A percentile compares a stretch with the other conserved stretches of the same genome.
These are phyloP conservation scores for Sherardia arvensis DNA, from an alignment of 257 asterid genomes.

Conservation along the genomic window DNA sequence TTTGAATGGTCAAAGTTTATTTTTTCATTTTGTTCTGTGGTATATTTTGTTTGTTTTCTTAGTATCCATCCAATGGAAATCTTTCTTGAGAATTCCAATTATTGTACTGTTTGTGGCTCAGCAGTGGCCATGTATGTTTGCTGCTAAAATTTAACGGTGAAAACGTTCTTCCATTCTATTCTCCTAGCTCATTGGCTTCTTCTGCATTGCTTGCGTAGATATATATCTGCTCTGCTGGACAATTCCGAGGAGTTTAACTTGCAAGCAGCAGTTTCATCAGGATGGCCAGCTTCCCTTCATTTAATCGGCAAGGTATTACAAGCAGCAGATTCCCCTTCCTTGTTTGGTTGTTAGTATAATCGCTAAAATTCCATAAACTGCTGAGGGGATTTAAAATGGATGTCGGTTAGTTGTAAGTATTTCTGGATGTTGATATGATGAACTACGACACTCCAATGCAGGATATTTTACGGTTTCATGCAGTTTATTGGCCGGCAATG, in stretches of 20 bases:
- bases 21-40: not conserved
- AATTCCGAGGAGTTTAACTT: constrained; percentile 54
- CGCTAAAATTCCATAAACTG: not conserved
- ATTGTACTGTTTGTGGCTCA: too few species aligned
- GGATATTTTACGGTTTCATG: constrained; percentile 98
- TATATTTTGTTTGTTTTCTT: not conserved
- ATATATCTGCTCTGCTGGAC: constrained; percentile 78
- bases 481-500: constrained; percentile 99
- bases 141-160: not conserved
- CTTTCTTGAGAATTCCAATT: not conserved
- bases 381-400: not conserved
- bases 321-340: not conserved
- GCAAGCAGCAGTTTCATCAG: constrained; percentile 57
- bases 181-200: constrained; percentile 7
- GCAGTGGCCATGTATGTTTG: too few species aligned
- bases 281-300: constrained; percentile 97
- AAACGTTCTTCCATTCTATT: not conserved
- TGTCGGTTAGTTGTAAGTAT: not conserved
- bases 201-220: constrained; percentile 34
- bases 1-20: not conserved
- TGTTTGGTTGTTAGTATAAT: not conserved
- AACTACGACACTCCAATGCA: constrained; percentile 16
- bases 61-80: not conserved
- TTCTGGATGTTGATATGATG: not conserved
- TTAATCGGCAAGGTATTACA: constrained; percentile 82